phyloP scores from a whole-genome alignment of 148 eudicot genomes.

The Drosera capensis region DNA sequence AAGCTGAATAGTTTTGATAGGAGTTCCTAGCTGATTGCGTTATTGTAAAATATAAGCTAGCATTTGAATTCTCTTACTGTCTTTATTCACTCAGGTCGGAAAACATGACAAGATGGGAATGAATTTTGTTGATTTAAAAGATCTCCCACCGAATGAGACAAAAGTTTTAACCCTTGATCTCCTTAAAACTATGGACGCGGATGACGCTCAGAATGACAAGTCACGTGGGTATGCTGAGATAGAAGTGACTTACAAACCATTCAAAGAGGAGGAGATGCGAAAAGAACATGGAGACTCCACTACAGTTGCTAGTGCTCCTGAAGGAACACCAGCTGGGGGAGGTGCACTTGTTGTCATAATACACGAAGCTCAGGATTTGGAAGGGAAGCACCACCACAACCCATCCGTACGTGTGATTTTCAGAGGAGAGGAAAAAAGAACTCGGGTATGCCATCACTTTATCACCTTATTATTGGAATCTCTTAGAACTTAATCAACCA shows the following conservation, averaged over 20 bases:
- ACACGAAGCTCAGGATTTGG: constrained; percentile 74
- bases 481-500: no score
- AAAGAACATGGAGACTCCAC: constrained; percentile 31
- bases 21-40: background rate
- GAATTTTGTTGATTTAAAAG: constrained; percentile 59
- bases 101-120: constrained; percentile 84
- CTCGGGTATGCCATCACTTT: constrained; percentile 20
- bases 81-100: constrained; percentile 48
- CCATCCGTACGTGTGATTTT: constrained; percentile 61
- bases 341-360: constrained; percentile 54
- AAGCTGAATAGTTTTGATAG: background rate
- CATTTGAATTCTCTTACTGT: background rate
- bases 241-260: constrained; percentile 63
- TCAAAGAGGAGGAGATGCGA: constrained; percentile 45
- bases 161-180: constrained; percentile 44
- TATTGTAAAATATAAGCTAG: no score
- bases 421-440: constrained; percentile 77
- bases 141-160: constrained; percentile 59
- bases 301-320: constrained; percentile 43
- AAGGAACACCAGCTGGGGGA: constrained; percentile 80
- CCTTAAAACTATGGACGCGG: constrained; percentile 43
- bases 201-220: constrained; percentile 71
- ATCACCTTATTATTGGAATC: background rate
- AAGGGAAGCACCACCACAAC: constrained; percentile 87
- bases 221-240: constrained; percentile 58